Conservation (phyloP, 768 basidiomycete genomes). For the Auriscalpium microsporum region DNA sequence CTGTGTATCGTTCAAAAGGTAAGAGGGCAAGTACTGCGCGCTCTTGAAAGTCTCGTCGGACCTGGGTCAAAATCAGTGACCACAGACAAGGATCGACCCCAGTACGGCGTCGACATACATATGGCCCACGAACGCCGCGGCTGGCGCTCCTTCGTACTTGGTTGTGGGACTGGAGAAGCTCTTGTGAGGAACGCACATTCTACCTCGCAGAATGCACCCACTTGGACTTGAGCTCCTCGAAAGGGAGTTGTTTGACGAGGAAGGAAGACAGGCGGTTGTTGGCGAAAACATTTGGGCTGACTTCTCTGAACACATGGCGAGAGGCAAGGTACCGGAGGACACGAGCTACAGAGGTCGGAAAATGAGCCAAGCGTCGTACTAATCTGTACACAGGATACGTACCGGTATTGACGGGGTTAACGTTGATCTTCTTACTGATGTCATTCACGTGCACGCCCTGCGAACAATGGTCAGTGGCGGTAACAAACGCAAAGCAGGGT, state of each 20-base stretch:
- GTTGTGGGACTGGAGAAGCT: background rate
- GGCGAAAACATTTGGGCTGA: conserved; percentile 29
- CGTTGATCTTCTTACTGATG: background rate
- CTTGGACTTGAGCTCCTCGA: conserved; percentile 12
- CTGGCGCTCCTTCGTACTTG: conserved; percentile 11
- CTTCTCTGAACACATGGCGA: conserved; percentile 31
- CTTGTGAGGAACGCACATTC: too few species aligned
- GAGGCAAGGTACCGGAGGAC: conserved; percentile 31
- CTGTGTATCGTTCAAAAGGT: background rate
- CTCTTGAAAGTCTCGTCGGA: background rate
- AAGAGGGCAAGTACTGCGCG: background rate
- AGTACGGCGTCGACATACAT: conserved; percentile 3
- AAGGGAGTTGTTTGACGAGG: conserved; percentile 24
- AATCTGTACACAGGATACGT: background rate
- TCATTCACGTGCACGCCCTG: conserved; percentile 8
- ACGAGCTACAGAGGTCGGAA: conserved; percentile 19
- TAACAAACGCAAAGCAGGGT: background rate
- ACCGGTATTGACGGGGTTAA: conserved; percentile 3
- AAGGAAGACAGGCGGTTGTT: conserved; percentile 30
- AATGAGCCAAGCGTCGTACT: background rate
- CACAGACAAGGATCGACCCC: background rate
- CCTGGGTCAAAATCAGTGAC: background rate
- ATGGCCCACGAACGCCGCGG: conserved; percentile 16
- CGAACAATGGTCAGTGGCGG: background rate
- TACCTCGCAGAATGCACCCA: background rate